Evolutionary conservation across 352 stramenopile species (phyloP).

Genomic region (Globisporangium emineosum): DNA sequence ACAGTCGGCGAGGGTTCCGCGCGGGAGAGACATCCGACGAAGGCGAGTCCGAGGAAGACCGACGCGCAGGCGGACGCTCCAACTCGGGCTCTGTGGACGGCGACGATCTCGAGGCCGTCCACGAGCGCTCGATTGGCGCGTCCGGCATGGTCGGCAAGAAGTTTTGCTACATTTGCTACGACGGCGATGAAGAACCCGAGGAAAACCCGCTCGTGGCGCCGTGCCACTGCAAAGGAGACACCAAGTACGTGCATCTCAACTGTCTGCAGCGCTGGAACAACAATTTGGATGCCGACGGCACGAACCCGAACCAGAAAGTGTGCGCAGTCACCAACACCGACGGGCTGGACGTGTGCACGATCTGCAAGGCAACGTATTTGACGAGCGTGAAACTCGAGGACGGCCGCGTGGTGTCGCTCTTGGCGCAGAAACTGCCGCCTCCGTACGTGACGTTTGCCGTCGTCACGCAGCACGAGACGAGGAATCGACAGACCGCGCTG

Average conservation of each 20-base stretch:
- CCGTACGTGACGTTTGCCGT: constrained; percentile 91
- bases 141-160: constrained; percentile 41
- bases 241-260: constrained; percentile 91
- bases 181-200: constrained; percentile 81
- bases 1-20: constrained; percentile 9
- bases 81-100: constrained; percentile 16
- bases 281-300: constrained; percentile 74
- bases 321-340: constrained; percentile 89
- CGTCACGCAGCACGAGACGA: constrained; percentile 87
- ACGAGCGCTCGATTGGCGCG: constrained; percentile 40
- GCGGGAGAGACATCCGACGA: constrained; percentile 72
- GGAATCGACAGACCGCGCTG: constrained; percentile 75
- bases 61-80: constrained; percentile 23
- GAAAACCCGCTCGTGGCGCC: constrained; percentile 88
- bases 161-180: constrained; percentile 94
- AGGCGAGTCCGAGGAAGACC: constrained; percentile 75
- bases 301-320: constrained; percentile 84
- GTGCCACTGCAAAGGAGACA: constrained; percentile 91
- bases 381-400: constrained; percentile 86
- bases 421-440: constrained; percentile 83
- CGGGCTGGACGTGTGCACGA: constrained; percentile 85
- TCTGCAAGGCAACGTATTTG: constrained; percentile 91
- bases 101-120: constrained; percentile 12
- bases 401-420: constrained; percentile 80
- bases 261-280: constrained; percentile 93